A percentile compares a stretch with the other conserved stretches of the same genome.
Evolutionary conservation across 345 rosid species (phyloP).

Genomic region (Salix purpurea): DNA sequence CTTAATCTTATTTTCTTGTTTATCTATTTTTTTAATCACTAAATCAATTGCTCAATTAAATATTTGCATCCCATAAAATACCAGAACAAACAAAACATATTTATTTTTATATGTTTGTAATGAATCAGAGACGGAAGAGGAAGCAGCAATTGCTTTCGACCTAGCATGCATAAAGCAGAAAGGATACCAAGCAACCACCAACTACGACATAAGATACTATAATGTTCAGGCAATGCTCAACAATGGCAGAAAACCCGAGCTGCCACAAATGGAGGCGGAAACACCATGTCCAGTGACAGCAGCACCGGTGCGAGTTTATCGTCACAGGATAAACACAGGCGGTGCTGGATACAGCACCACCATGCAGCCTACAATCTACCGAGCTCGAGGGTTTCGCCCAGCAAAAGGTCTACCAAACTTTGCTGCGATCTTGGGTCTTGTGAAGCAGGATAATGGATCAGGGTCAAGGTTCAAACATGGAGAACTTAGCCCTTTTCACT

Average conservation of each 20-base stretch:
- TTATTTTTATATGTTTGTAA: neutral
- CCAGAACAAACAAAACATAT: no score
- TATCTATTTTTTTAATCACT: no score
- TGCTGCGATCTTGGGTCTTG: neutral
- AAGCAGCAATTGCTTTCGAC: conserved; percentile 38
- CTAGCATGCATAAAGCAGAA: conserved; percentile 26
- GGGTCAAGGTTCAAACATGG: neutral
- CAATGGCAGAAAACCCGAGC: neutral
- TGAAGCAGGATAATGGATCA: neutral
- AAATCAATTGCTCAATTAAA: no score
- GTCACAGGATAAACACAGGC: no score
- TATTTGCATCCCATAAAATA: no score
- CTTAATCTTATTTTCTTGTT: no score
- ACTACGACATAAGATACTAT: conserved; percentile 19
- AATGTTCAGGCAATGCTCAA: conserved; percentile 9
- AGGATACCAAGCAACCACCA: conserved; percentile 23
- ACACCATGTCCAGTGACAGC: neutral
- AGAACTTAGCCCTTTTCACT: neutral
- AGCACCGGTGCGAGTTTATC: neutral
- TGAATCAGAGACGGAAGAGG: conserved; percentile 24
- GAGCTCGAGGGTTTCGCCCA: no score
- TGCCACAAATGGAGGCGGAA: neutral
- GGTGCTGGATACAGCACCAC: no score
- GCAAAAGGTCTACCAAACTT: neutral
- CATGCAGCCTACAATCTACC: no score